Conservation (phyloP, 805 yeast genomes). For the Nakazawaea pomicola region DNA sequence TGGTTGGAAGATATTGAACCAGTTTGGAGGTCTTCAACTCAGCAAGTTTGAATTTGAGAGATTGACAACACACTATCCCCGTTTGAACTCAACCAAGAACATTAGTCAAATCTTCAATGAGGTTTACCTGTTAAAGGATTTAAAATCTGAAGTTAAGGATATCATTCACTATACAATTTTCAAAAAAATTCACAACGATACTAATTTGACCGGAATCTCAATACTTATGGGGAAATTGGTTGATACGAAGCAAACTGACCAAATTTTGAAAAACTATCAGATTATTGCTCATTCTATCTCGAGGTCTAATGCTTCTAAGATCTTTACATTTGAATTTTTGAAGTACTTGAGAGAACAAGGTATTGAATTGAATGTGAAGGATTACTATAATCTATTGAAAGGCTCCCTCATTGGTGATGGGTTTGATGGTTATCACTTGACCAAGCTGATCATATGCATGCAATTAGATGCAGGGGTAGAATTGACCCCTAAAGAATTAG, state of each 20-base stretch:
- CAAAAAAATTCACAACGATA: conserved; percentile 2
- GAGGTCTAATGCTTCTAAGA: conserved; percentile 7
- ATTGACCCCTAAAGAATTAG: conserved; percentile 1
- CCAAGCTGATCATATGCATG: not conserved
- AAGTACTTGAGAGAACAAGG: not conserved
- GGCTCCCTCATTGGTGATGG: conserved; percentile 5
- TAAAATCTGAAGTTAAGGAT: not conserved
- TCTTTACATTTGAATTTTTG: conserved; percentile 9
- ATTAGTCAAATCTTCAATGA: not conserved
- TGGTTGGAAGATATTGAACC: conserved; percentile 1
- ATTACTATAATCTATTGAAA: conserved; percentile 4
- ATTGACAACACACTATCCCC: not conserved
- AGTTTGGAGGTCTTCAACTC: not conserved
- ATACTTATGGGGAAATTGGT: not conserved
- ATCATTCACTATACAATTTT: conserved; percentile 5
- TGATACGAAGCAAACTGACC: not conserved
- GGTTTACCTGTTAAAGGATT: not conserved
- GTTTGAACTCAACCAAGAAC: not conserved
- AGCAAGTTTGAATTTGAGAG: not conserved
- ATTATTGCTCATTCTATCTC: conserved; percentile 7
- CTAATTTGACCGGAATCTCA: conserved; percentile 5
- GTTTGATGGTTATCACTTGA: conserved; percentile 1
- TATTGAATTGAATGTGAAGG: not conserved
- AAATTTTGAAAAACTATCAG: conserved; percentile 2
- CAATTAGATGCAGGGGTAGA: not conserved